Evolutionary conservation across 495 filamentous ascomycete genomes (phyloP), one percentile per base, ranked within the genome.

Genomic region (Aspergillus coremiiformis): DNA sequence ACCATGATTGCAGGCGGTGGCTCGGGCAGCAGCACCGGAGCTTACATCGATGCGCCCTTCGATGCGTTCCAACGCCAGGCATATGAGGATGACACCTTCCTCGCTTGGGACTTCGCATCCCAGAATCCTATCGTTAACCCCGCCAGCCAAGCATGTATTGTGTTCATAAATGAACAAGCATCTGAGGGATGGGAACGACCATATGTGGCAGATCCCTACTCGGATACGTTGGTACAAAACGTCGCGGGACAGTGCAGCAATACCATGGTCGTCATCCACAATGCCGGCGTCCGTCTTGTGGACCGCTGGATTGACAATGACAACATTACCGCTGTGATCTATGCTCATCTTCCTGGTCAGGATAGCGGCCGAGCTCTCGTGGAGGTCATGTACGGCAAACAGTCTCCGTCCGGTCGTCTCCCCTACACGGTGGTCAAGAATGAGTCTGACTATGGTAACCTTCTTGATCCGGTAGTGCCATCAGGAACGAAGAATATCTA

Each of bases 311-410:
- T 73, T 23, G 56, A 66, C 27, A 62, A 83, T 4, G 76, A 78
- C 12, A 80, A 78, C 54, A 74, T 95, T 53, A 89, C 86, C 45
- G 87, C 80, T 1, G 77, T 93, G 0, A 59, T 95, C 12, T 77
- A 84, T 44, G 87, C 84, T n/a, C 82, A 89, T 60, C 73, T 93
- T 0, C 86, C 87, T 0, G 86, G 87, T n/a, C 82, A 93, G 62
- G 87, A 93, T 54, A 83, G 78, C n/a, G 89, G 89, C 5, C 81
- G 84, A 30, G 79, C 88, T 0, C 68, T 95, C 0, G 80, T 79
- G 2, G 85, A 89, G 58, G 66, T 95, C 12, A 68, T 93, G 1
- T 86, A 90, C 49, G 89, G 89, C 6, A 76, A 80, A 22, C 63
- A 76, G 24, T 86, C 86, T 52, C 86, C 87, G 0, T 85, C 81